Base-by-base conservation (phyloP, 2,329 filamentous ascomycete genomes). In the Thielaviopsis ethacetica region DNA sequence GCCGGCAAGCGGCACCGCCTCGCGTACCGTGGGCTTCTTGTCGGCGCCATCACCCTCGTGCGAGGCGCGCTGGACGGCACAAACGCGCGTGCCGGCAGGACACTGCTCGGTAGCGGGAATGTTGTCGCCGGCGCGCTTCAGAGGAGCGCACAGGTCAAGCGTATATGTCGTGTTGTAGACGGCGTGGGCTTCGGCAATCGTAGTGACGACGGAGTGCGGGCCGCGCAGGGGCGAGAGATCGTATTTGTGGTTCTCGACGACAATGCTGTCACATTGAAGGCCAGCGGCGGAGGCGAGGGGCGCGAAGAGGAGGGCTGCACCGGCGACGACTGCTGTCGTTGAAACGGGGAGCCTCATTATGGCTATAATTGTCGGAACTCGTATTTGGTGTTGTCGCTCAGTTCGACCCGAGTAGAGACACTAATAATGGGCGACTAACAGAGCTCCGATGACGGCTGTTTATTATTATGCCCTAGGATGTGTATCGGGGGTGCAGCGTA, bases 151-250 rank as follows among this genome's bases (percentile, higher is more conserved):
- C 54, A 94, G 76, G 66, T 94, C 86, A 60, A 94, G 68, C 0
- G 87, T 91, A 70, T 89, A 94, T 51, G 88, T 91, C 26, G 83
- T 88, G 69, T 93, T 93, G 62, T 75, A 76, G 27, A 80, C 73
- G 17, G 75, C 74, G 17, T 74, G 76, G 21, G 76, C 76, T 38
- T 76, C 70, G 63, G 76, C 73, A 64, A 75, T 75, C 66, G 73
- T 75, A 54, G 80, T 80, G 58, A 88, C 76, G 44, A 89, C 82
- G 0, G 82, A 80, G 68, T 85, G 85, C 38, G 85, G 83, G 1
- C 86, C 87, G 5, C 72, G 75, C 7, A 91, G 77, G 63, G 75
- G 70, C 26, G 73, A 73, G 30, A 91, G 73, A 70, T 90, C 76
- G 69, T 85, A 91, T 30, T 72, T 75, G 62, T 79, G 75, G 24